Percentiles rank a stretch among this genome's conserved stretches.
Conservation (phyloP, 192 early-diverging fungal species). For the Mortierella alpina region DNA sequence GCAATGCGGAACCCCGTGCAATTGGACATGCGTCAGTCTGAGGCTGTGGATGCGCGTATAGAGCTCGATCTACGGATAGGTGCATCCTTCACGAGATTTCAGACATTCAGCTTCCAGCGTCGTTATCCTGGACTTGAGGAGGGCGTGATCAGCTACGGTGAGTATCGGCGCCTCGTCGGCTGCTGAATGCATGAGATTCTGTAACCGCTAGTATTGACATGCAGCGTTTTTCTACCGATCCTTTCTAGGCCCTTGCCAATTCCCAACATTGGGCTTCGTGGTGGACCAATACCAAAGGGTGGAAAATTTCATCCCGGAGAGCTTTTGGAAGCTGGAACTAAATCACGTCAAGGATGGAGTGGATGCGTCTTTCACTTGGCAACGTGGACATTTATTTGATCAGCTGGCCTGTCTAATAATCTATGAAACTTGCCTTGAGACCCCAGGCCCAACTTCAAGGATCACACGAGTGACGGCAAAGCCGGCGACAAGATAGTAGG, state of each 20-base stretch:
- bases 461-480: slow-evolving; percentile 70
- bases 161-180: not conserved
- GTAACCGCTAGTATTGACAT: not conserved
- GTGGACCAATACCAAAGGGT: slow-evolving; percentile 85
- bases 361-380: slow-evolving; percentile 79
- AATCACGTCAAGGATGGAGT: slow-evolving; percentile 61
- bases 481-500: slow-evolving; percentile 84
- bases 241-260: slow-evolving; percentile 88
- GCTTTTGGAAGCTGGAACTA: slow-evolving; percentile 90
- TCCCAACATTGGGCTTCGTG: slow-evolving; percentile 96
- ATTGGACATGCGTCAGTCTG: slow-evolving; percentile 80
- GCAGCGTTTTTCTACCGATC: not conserved
- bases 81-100: slow-evolving; percentile 92
- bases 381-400: slow-evolving; percentile 80
- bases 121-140: slow-evolving; percentile 66
- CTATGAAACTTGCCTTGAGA: slow-evolving; percentile 77
- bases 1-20: slow-evolving; percentile 78
- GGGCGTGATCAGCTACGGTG: slow-evolving; percentile 85
- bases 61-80: slow-evolving; percentile 96
- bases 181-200: not conserved
- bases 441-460: slow-evolving; percentile 57
- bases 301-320: slow-evolving; percentile 86
- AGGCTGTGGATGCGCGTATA: slow-evolving; percentile 83
- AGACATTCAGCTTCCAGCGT: slow-evolving; percentile 75
- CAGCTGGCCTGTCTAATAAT: slow-evolving; percentile 72